Evolutionary conservation across 495 filamentous ascomycete species (phyloP), one percentile per base, ranked within the genome.

Genomic region (Neurospora pannonica): DNA sequence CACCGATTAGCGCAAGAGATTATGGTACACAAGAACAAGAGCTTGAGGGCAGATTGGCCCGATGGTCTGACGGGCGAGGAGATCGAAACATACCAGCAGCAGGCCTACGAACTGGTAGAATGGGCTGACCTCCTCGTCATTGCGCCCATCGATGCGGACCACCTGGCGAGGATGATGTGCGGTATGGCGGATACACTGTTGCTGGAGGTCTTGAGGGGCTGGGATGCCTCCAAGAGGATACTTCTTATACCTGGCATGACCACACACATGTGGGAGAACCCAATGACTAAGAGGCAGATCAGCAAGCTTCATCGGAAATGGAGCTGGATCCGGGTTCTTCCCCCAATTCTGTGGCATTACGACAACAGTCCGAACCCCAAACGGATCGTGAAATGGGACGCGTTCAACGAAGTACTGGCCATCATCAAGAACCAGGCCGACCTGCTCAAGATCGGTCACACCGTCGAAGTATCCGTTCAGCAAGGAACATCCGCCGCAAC

Each of bases 111-210:
- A 76, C 87, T 94, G 38, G 91, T 91, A 75, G 89, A 92, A 77
- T 97, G 94, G 94, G 93, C 93, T n/a, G 92, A 96, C 81, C 83
- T 97, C 79, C 85, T 96, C 21, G 86, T 96, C 31, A 87, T 96
- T 15, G 92, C 92, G 19, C 93, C 93, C n/a, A 90, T 97, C 71
- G 91, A 94, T 77, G 92, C 93, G 42, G 92, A 93, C 80, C 89
- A 89, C 54, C 82, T 97, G 72, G 92, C 92, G 19, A 92, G 90
- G 79, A 95, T 97, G 93, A 85, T 96, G 79, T 88, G 90, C 39
- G 94, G 93, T 38, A 86, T 93, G 46, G 89, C 92, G 5, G 92
- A 91, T 76, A 94, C 88, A 8, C 85, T 94, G 67, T 85, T 94
- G 4, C 83, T 95, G 43, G 89, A 93, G 46, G 88, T 95, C 6